Evolutionary conservation across 257 asterid species (phyloP).

Genomic region (Echium plantagineum): DNA sequence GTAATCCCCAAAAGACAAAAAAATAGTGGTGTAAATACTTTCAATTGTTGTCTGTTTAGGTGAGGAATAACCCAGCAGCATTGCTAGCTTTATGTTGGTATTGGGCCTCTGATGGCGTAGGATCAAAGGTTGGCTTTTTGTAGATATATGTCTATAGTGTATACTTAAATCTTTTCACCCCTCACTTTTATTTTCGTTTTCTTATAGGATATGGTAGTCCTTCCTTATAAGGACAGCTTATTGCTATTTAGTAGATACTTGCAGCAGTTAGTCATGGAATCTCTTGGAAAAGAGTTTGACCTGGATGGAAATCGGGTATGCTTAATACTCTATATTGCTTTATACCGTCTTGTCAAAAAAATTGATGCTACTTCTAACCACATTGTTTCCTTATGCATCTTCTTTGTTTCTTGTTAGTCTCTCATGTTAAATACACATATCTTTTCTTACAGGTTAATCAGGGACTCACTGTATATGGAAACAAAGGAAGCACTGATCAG

Average conservation of each 20-base stretch:
- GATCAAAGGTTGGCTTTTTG: conserved; percentile 64
- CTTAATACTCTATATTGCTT: not conserved
- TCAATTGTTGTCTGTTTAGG: conserved; percentile 28
- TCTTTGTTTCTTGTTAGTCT: not conserved
- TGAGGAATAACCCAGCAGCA: conserved; percentile 85
- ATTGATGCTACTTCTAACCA: too few species aligned
- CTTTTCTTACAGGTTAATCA: conserved; percentile 71
- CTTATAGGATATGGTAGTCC: conserved; percentile 98
- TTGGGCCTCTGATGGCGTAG: conserved; percentile 91
- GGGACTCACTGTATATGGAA: conserved; percentile 90
- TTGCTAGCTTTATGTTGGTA: conserved; percentile 94
- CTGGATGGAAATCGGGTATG: conserved; percentile 89
- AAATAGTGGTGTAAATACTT: not conserved
- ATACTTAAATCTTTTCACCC: not conserved
- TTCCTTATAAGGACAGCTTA: conserved; percentile 96
- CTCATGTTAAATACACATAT: not conserved
- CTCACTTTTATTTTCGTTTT: conserved; percentile 10
- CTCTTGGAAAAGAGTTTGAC: conserved; percentile 97
- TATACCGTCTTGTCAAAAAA: not conserved
- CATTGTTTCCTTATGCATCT: not conserved
- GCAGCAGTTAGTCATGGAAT: conserved; percentile 99
- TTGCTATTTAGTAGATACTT: conserved; percentile 86
- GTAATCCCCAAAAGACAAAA: too few species aligned
- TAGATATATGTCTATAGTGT: conserved; percentile 11
- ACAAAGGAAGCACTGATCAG: conserved; percentile 99